Evolutionary conservation across 805 yeast species (phyloP).

Genomic region (Pichia rugopelliculosa): DNA sequence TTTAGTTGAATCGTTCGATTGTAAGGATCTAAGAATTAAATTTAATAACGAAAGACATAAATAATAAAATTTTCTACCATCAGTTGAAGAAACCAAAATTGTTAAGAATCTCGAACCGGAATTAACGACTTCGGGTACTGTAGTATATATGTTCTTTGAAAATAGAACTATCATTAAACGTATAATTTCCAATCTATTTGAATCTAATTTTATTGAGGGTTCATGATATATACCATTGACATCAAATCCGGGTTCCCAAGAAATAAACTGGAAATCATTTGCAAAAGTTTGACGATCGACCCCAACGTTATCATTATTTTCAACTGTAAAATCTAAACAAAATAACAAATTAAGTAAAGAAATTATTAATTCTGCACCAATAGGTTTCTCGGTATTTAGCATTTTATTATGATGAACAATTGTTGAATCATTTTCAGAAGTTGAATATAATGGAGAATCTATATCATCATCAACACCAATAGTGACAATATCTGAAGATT

Average conservation of each 20-base stretch:
- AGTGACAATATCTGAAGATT: neutral
- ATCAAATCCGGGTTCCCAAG: slow-evolving; percentile 85
- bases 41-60: slow-evolving; percentile 68
- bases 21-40: slow-evolving; percentile 45
- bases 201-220: slow-evolving; percentile 41
- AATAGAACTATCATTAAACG: slow-evolving; percentile 52
- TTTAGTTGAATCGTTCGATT: slow-evolving; percentile 15
- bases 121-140: slow-evolving; percentile 34
- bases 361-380: slow-evolving; percentile 34
- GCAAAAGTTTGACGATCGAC: slow-evolving; percentile 4
- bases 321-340: slow-evolving; percentile 48
- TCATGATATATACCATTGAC: slow-evolving; percentile 20
- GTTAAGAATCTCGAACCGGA: slow-evolving; percentile 58
- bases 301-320: slow-evolving; percentile 11
- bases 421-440: neutral
- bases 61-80: slow-evolving; percentile 40
- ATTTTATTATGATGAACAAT: neutral
- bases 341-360: slow-evolving; percentile 43
- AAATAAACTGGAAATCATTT: slow-evolving; percentile 30
- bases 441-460: neutral
- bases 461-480: neutral
- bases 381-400: slow-evolving; percentile 17
- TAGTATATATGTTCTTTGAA: slow-evolving; percentile 52
- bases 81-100: slow-evolving; percentile 42
- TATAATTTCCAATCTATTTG: slow-evolving; percentile 62